phyloP scores from a whole-genome alignment of 164 flowering plant species.

The Vitis cinerea region DNA sequence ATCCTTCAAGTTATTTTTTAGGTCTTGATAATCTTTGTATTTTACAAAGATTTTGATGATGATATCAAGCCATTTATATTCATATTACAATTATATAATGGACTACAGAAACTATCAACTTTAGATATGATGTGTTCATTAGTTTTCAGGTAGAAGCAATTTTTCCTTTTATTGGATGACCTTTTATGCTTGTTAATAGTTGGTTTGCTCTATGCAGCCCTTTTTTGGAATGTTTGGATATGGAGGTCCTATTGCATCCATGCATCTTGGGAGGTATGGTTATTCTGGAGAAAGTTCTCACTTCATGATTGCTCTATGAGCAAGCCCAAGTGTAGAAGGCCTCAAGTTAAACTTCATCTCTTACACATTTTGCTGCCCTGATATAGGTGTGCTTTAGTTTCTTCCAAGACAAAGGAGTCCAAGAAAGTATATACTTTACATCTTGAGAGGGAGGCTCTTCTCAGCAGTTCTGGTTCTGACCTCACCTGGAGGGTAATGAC shows the following conservation, averaged over 20 bases:
- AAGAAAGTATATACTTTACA: constrained; percentile 54
- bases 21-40: no score
- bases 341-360: background rate
- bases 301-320: background rate
- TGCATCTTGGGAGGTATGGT: constrained; percentile 76
- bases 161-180: background rate
- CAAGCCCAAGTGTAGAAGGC: background rate
- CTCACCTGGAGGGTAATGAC: constrained; percentile 60
- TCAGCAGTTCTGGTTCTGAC: constrained; percentile 37
- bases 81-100: no score
- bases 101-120: no score
- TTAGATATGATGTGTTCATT: no score
- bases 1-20: no score
- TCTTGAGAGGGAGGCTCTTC: constrained; percentile 61
- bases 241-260: constrained; percentile 79
- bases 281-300: background rate
- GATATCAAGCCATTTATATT: no score
- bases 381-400: constrained; percentile 56
- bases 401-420: constrained; percentile 69
- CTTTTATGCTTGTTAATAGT: background rate
- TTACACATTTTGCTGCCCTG: constrained; percentile 2
- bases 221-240: constrained; percentile 90
- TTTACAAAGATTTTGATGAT: no score
- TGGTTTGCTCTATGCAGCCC: constrained; percentile 48
- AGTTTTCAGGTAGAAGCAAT: no score